These are phyloP conservation scores for Solanum pimpinellifolium DNA, from an alignment of 257 asterid genomes.

Conservation along the genomic window DNA sequence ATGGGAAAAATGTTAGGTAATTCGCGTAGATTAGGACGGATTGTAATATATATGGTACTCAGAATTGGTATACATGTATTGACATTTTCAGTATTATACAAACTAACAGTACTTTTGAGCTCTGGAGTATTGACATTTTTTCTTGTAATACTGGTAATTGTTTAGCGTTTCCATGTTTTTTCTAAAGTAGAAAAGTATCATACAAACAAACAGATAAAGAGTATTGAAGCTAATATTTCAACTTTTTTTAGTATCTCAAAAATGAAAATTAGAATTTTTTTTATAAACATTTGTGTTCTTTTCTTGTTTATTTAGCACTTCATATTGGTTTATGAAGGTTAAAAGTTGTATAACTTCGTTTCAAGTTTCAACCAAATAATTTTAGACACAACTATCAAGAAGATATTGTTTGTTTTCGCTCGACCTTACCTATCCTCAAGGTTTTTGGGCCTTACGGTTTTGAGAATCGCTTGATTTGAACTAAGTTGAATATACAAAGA, in stretches of 20 bases:
- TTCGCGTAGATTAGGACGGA: background rate
- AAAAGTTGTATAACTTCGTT: background rate
- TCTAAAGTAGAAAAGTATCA: background rate
- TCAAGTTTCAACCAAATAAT: background rate
- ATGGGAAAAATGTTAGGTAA: background rate
- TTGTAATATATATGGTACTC: constrained; percentile 9
- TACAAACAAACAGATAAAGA: background rate
- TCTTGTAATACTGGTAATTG: background rate
- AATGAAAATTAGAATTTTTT: background rate
- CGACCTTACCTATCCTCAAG: background rate
- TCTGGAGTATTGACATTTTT: background rate
- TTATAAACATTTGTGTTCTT: background rate
- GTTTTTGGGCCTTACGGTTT: background rate
- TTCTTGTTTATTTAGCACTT: background rate
- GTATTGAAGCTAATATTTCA: background rate
- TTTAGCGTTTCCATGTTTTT: background rate
- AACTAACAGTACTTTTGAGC: constrained; percentile 17
- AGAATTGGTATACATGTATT: constrained; percentile 9
- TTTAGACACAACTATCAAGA: background rate
- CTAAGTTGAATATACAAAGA: background rate
- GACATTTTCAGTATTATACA: background rate
- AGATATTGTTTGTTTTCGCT: background rate
- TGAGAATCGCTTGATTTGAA: too few species aligned
- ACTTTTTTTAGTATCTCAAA: background rate
- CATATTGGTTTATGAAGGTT: background rate